Evolutionary conservation across 1,284 basidiomycete species (phyloP).

Genomic region (Leucocoprinus gongylophorus): DNA sequence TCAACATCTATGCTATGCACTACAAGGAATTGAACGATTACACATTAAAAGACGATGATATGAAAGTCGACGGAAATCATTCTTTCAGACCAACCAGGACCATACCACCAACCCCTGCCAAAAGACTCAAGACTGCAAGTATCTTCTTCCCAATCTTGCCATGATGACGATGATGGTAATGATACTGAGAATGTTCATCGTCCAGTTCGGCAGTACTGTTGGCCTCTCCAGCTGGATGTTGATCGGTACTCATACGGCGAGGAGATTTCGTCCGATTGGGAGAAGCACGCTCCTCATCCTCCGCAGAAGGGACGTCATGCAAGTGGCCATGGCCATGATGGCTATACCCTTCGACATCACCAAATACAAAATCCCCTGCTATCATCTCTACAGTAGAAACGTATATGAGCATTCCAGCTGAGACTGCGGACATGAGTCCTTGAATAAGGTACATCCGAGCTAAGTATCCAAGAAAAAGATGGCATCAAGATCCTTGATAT

Average conservation of each 20-base stretch:
- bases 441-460: slow-evolving; percentile 48
- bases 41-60: too few species aligned
- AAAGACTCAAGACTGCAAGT: slow-evolving; percentile 49
- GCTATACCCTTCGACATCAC: slow-evolving; percentile 36
- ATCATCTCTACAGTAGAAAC: slow-evolving; percentile 77
- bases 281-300: slow-evolving; percentile 19
- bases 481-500: neutral
- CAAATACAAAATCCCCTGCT: slow-evolving; percentile 68
- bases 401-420: slow-evolving; percentile 73
- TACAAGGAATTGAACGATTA: too few species aligned
- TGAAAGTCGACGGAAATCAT: neutral
- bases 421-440: slow-evolving; percentile 69
- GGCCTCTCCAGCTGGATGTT: slow-evolving; percentile 4
- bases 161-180: slow-evolving; percentile 12
- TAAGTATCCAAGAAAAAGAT: slow-evolving; percentile 18
- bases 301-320: slow-evolving; percentile 20
- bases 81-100: slow-evolving; percentile 36
- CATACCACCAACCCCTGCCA: slow-evolving; percentile 52
- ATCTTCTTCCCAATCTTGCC: slow-evolving; percentile 35
- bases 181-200: slow-evolving; percentile 6
- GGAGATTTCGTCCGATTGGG: neutral
- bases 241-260: too few species aligned
- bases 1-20: too few species aligned
- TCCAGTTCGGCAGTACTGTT: slow-evolving; percentile 6
- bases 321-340: slow-evolving; percentile 14